Conservation (phyloP, 2,329 filamentous ascomycete genomes). For the Xylaria sp. region DNA sequence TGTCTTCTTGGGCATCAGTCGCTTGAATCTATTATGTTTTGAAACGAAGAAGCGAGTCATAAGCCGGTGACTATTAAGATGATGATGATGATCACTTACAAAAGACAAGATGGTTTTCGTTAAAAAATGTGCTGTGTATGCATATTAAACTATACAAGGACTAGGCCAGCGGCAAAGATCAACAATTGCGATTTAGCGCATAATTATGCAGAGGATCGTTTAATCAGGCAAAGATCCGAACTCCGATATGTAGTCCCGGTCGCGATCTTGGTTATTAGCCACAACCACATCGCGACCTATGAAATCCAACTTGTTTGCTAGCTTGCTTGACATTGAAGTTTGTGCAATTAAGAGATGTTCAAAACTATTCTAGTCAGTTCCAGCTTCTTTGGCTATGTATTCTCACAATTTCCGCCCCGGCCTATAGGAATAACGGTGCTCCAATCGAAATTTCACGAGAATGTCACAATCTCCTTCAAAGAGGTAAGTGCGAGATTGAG, state of each 20-base stretch:
- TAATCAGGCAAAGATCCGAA: constrained; percentile 12
- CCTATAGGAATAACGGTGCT: constrained; percentile 30
- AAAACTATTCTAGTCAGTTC: background rate
- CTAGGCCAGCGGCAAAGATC: background rate
- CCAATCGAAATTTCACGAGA: constrained; percentile 34
- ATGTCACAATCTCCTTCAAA: constrained; percentile 35
- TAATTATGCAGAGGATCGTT: background rate
- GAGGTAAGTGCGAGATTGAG: constrained; percentile 14
- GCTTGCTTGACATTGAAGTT: background rate
- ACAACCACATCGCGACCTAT: background rate
- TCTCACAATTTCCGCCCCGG: constrained; percentile 31
- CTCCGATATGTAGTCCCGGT: background rate
- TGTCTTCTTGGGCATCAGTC: background rate
- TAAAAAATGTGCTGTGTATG: background rate
- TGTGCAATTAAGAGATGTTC: background rate
- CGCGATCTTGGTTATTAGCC: background rate
- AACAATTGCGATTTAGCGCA: background rate
- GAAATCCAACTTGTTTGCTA: background rate
- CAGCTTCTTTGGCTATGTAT: constrained; percentile 13
- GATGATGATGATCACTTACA: background rate
- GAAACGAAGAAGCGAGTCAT: background rate
- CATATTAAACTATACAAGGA: background rate
- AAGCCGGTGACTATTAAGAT: background rate
- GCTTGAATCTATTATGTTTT: background rate
- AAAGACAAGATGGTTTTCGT: background rate